These are phyloP conservation scores for Rhizopogon vesiculosus DNA, from an alignment of 768 basidiomycete genomes.

Conservation along the genomic window DNA sequence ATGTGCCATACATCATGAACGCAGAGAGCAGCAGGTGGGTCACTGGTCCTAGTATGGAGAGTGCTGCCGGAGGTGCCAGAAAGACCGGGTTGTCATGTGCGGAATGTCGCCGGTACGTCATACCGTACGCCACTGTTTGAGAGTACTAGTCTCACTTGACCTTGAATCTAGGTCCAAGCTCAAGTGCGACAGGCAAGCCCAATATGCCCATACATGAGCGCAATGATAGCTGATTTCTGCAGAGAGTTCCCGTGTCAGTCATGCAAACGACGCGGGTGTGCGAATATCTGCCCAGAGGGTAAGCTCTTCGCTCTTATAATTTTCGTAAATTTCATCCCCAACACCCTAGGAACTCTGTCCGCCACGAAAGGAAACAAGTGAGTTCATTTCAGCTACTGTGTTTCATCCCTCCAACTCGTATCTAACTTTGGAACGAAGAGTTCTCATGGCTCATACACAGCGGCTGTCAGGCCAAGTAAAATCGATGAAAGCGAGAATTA, in stretches of 20 bases:
- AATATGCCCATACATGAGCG: neutral
- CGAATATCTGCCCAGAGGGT: slow-evolving; percentile 50
- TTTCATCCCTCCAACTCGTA: neutral
- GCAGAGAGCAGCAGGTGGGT: slow-evolving; percentile 9
- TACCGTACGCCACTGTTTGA: neutral
- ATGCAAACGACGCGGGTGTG: slow-evolving; percentile 50
- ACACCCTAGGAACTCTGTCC: slow-evolving; percentile 36
- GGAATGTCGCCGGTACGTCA: slow-evolving; percentile 43
- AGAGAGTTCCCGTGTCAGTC: slow-evolving; percentile 53
- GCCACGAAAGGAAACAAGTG: slow-evolving; percentile 58
- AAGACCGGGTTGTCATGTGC: slow-evolving; percentile 46
- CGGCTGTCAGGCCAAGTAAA: slow-evolving; percentile 44
- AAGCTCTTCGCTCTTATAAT: slow-evolving; percentile 3
- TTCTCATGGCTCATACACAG: slow-evolving; percentile 47
- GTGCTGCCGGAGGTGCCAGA: slow-evolving; percentile 6
- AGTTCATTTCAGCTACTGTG: slow-evolving; percentile 4
- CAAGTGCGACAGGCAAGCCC: slow-evolving; percentile 42
- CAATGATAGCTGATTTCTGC: slow-evolving; percentile 1
- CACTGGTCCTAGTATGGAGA: slow-evolving; percentile 2
- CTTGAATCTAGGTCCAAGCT: slow-evolving; percentile 40
- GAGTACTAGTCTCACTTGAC: slow-evolving; percentile 1
- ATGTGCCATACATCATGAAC: slow-evolving; percentile 3
- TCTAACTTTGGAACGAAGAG: slow-evolving; percentile 26
- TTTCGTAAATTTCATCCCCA: slow-evolving; percentile 3
- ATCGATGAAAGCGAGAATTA: slow-evolving; percentile 34